phyloP scores from a whole-genome alignment of 2,329 filamentous ascomycete species.

The Orbilia quercus region DNA sequence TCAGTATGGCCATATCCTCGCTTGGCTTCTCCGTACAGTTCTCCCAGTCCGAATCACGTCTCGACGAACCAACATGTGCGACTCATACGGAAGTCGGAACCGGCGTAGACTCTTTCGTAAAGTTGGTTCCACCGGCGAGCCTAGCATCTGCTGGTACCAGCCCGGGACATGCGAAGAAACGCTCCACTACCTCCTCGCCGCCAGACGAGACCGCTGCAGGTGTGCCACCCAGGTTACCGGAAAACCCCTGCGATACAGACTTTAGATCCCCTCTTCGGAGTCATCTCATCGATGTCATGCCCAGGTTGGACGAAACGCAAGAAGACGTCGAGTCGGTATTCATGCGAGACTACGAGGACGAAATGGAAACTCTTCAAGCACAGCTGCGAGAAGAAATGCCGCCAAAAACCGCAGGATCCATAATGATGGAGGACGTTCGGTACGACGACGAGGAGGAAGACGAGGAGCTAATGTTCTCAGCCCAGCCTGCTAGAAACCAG shows the following conservation, averaged over 20 bases:
- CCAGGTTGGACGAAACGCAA: conserved; percentile 42
- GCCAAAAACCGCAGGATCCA: conserved; percentile 33
- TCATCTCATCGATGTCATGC: conserved; percentile 53
- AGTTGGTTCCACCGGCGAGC: conserved; percentile 10
- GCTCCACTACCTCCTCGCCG: conserved; percentile 50
- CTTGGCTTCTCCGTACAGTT: conserved; percentile 53
- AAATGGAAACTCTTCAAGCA: conserved; percentile 48
- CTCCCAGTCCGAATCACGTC: conserved; percentile 39
- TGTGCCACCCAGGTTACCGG: conserved; percentile 46
- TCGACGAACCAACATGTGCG: conserved; percentile 12
- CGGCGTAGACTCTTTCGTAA: conserved; percentile 16
- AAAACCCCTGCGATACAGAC: conserved; percentile 32
- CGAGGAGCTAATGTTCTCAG: conserved; percentile 5
- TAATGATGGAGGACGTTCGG: conserved; percentile 46
- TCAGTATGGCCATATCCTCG: conserved; percentile 53
- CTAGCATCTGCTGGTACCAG: background rate
- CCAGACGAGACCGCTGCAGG: conserved; percentile 52
- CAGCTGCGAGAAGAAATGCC: conserved; percentile 52
- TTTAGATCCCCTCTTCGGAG: conserved; percentile 37
- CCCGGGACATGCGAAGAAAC: conserved; percentile 49
- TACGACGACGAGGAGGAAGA: conserved; percentile 41
- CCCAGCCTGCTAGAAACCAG: background rate
- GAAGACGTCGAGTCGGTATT: conserved; percentile 52
- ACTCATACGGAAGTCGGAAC: background rate
- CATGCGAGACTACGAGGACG: conserved; percentile 54